Conservation (phyloP, 345 rosid species). For the Pugionium cornutum region DNA sequence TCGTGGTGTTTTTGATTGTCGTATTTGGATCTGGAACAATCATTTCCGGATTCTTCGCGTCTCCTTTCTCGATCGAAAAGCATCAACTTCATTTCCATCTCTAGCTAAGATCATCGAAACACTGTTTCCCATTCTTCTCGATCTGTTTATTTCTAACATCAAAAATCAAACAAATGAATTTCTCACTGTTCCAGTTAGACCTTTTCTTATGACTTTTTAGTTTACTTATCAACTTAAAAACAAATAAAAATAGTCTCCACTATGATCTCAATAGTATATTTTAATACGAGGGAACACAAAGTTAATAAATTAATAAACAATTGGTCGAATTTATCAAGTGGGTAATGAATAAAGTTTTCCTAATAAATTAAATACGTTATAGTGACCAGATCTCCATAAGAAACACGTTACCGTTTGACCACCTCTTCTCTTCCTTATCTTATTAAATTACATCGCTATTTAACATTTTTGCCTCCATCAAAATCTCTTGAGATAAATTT, state of each 20-base stretch:
- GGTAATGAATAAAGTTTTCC: neutral
- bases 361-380: neutral
- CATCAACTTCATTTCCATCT: neutral
- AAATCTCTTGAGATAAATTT: neutral
- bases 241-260: constrained; percentile 19
- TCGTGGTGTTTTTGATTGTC: neutral
- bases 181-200: constrained; percentile 29
- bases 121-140: neutral
- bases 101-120: constrained; percentile 16
- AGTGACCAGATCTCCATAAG: constrained; percentile 41
- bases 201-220: constrained; percentile 16
- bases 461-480: constrained; percentile 3
- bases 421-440: constrained; percentile 31
- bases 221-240: neutral
- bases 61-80: neutral
- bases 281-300: neutral
- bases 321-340: constrained; percentile 28
- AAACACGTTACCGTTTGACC: constrained; percentile 45
- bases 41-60: neutral
- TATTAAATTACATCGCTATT: neutral
- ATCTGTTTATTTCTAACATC: constrained; percentile 11
- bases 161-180: neutral
- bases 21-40: constrained; percentile 14
- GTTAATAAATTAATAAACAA: constrained; percentile 2
- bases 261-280: constrained; percentile 32